Conservation (phyloP, 1,139 yeast species). For the Nakaseomyces uthaithaninus region DNA sequence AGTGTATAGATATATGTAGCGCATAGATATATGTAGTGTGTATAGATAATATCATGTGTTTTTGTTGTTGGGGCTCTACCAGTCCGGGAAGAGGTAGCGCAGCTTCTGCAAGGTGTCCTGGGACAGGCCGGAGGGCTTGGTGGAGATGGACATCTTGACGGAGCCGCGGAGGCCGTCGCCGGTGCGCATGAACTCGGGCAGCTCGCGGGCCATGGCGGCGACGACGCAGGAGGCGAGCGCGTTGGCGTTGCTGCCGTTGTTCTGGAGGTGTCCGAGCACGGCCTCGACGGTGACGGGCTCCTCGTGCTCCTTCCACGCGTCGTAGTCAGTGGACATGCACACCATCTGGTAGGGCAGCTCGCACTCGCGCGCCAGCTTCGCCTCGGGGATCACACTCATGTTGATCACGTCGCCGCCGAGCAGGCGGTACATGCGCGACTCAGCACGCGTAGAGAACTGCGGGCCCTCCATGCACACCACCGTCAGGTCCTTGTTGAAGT, state of each 20-base stretch:
- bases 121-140: conserved; percentile 68
- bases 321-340: conserved; percentile 98
- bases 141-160: conserved; percentile 75
- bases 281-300: conserved; percentile 97
- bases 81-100: conserved; percentile 87
- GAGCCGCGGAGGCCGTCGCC: conserved; percentile 67
- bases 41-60: conserved; percentile 1
- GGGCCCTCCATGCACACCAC: conserved; percentile 99
- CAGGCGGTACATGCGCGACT: conserved; percentile 73
- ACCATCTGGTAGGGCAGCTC: conserved; percentile 95
- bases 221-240: conserved; percentile 63
- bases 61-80: conserved; percentile 35
- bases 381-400: conserved; percentile 94
- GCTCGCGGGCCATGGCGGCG: conserved; percentile 53
- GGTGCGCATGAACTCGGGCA: conserved; percentile 46
- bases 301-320: conserved; percentile 92
- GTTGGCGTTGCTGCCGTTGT: conserved; percentile 83
- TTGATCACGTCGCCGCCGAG: conserved; percentile 95
- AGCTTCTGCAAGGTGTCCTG: conserved; percentile 67
- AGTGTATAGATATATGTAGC: too few relatives aligned
- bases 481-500: conserved; percentile 56
- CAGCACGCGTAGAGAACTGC: conserved; percentile 96
- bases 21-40: too few relatives aligned
- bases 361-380: conserved; percentile 93
- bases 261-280: conserved; percentile 81